Conservation (phyloP, 345 rosid genomes). For the Rhizophora mangle region DNA sequence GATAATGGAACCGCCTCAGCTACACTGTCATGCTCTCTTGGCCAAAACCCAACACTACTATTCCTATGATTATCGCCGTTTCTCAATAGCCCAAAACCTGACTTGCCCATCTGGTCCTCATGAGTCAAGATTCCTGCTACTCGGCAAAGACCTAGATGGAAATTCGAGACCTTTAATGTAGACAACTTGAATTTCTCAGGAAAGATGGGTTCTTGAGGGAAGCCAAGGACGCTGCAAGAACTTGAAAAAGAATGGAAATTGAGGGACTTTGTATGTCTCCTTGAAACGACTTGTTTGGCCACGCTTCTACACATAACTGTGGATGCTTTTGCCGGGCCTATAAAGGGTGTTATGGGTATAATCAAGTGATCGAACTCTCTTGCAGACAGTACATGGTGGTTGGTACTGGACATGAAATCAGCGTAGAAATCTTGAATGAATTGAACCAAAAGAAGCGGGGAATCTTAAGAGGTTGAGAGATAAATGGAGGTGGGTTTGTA, state of each 20-base stretch:
- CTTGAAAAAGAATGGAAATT: constrained; percentile 20
- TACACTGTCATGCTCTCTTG: constrained; percentile 52
- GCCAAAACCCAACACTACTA: background rate
- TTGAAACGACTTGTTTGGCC: constrained; percentile 48
- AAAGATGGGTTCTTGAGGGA: constrained; percentile 32
- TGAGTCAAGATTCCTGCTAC: constrained; percentile 29
- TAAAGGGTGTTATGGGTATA: constrained; percentile 21
- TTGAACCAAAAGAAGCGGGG: background rate
- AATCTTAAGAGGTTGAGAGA: background rate
- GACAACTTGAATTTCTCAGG: constrained; percentile 16
- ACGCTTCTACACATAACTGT: constrained; percentile 71
- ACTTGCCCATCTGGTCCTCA: constrained; percentile 35
- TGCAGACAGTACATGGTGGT: constrained; percentile 33
- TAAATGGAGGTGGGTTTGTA: constrained; percentile 5
- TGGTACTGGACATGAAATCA: constrained; percentile 58
- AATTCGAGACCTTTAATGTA: constrained; percentile 3
- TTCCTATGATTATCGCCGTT: background rate
- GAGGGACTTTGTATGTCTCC: constrained; percentile 26
- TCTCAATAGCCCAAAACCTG: constrained; percentile 27
- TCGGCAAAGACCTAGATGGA: constrained; percentile 5
- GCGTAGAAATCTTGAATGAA: background rate
- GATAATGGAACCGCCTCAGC: constrained; percentile 75
- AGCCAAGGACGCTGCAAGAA: constrained; percentile 33
- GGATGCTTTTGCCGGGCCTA: constrained; percentile 25
- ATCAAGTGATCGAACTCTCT: constrained; percentile 31